Evolutionary conservation across 2,329 filamentous ascomycete species (phyloP).

Genomic region (Paramyrothecium sp.): DNA sequence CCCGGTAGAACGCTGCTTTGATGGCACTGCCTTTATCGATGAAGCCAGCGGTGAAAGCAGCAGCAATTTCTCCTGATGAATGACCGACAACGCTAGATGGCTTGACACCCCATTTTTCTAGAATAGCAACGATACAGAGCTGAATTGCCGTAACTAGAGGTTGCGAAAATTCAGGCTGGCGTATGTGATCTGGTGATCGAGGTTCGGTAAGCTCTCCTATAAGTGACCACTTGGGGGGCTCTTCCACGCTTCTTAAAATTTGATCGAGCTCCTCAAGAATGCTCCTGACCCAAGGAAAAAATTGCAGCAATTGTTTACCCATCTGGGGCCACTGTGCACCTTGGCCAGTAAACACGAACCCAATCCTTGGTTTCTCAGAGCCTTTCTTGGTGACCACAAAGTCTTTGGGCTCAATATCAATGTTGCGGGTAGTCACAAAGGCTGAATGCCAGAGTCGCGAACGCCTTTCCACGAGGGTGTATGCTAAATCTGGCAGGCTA

Average conservation of each 20-base stretch:
- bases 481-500: constrained; percentile 20
- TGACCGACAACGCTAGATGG: constrained; percentile 30
- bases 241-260: background rate
- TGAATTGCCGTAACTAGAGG: constrained; percentile 39
- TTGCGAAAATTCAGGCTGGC: constrained; percentile 26
- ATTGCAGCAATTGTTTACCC: constrained; percentile 25
- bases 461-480: constrained; percentile 23
- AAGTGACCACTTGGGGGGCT: constrained; percentile 19
- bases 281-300: constrained; percentile 1
- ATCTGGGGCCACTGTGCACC: constrained; percentile 34
- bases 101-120: constrained; percentile 20
- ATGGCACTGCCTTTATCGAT: constrained; percentile 20
- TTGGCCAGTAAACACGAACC: constrained; percentile 33
- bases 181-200: constrained; percentile 5
- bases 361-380: constrained; percentile 7
- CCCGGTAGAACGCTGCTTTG: constrained; percentile 28
- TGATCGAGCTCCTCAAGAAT: constrained; percentile 16
- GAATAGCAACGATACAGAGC: constrained; percentile 33
- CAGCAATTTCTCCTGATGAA: constrained; percentile 35
- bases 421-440: constrained; percentile 10
- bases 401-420: too few species aligned
- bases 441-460: constrained; percentile 12
- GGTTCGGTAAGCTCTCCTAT: constrained; percentile 14
- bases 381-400: background rate
- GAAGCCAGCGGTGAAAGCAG: constrained; percentile 22